Percentiles rank a stretch among this genome's conserved stretches.
phyloP scores from a whole-genome alignment of 352 stramenopile species.

The Pythium brassicae region DNA sequence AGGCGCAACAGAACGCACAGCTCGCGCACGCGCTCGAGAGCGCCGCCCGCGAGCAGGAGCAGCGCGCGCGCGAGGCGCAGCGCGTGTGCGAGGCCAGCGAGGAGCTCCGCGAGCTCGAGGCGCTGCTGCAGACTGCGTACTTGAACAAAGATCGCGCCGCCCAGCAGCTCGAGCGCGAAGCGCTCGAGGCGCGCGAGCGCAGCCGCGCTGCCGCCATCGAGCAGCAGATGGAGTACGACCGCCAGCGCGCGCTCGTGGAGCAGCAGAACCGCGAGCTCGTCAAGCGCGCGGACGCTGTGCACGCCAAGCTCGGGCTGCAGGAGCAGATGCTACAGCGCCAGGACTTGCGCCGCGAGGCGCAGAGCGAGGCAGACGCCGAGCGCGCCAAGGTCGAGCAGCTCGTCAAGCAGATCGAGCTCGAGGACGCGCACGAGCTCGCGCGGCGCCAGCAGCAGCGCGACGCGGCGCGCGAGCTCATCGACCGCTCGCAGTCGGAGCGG shows the following conservation, averaged over 20 bases:
- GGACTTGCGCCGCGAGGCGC: slow-evolving; percentile 58
- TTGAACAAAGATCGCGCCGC: slow-evolving; percentile 91
- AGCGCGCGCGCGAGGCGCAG: slow-evolving; percentile 84
- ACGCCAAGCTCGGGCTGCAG: slow-evolving; percentile 66
- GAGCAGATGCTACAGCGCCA: slow-evolving; percentile 65
- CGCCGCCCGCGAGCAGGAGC: slow-evolving; percentile 51
- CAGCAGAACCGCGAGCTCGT: slow-evolving; percentile 52
- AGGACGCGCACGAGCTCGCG: slow-evolving; percentile 79
- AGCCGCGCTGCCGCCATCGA: slow-evolving; percentile 84
- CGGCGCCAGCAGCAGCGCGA: slow-evolving; percentile 54
- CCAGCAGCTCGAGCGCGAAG: slow-evolving; percentile 87
- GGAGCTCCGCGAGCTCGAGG: slow-evolving; percentile 87
- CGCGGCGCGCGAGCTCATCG: slow-evolving; percentile 52
- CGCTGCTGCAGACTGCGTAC: slow-evolving; percentile 90
- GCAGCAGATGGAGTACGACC: slow-evolving; percentile 91
- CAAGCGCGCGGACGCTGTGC: slow-evolving; percentile 62
- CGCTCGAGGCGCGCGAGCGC: slow-evolving; percentile 65
- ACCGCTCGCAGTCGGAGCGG: slow-evolving; percentile 40
- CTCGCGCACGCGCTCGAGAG: slow-evolving; percentile 71
- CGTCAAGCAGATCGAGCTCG: slow-evolving; percentile 80
- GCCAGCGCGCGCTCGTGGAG: slow-evolving; percentile 72
- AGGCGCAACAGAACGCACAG: slow-evolving; percentile 68
- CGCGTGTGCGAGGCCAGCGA: slow-evolving; percentile 88
- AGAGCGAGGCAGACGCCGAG: slow-evolving; percentile 68
- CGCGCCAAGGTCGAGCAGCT: slow-evolving; percentile 83